phyloP scores from a whole-genome alignment of 768 basidiomycete genomes.

The Coprinopsis strossmayeri region DNA sequence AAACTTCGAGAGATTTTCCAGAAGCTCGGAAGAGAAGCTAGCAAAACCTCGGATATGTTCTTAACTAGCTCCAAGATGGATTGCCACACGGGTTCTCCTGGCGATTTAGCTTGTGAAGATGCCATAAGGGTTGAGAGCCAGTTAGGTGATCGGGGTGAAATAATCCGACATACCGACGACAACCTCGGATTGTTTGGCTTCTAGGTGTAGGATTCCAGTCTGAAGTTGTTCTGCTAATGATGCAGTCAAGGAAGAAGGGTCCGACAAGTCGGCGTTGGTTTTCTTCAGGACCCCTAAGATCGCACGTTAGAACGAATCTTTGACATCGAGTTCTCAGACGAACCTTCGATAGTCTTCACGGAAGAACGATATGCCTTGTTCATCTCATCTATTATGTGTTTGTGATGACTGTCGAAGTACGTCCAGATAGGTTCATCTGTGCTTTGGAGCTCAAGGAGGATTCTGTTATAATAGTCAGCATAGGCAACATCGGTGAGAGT shows the following conservation, averaged over 20 bases:
- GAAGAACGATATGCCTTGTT: constrained; percentile 51
- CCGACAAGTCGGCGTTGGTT: constrained; percentile 25
- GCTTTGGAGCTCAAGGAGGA: constrained; percentile 79
- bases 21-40: constrained; percentile 84
- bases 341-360: constrained; percentile 48
- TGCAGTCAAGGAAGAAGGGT: constrained; percentile 32
- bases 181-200: constrained; percentile 55
- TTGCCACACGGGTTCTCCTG: constrained; percentile 77
- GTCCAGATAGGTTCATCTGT: constrained; percentile 93
- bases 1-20: constrained; percentile 90
- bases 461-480: constrained; percentile 36
- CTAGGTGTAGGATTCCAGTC: constrained; percentile 50
- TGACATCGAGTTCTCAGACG: constrained; percentile 15
- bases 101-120: constrained; percentile 49
- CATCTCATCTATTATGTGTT: constrained; percentile 77
- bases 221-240: constrained; percentile 54
- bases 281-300: constrained; percentile 43
- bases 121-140: constrained; percentile 2
- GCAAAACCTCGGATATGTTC: constrained; percentile 77
- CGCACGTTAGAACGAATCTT: constrained; percentile 10
- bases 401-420: constrained; percentile 92
- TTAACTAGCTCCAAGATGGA: constrained; percentile 75
- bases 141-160: not conserved
- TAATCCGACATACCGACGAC: constrained; percentile 43
- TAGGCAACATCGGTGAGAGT: not conserved